Evolutionary conservation across 2,329 filamentous ascomycete genomes (phyloP).

Genomic region (Diaporthe citrichinensis): DNA sequence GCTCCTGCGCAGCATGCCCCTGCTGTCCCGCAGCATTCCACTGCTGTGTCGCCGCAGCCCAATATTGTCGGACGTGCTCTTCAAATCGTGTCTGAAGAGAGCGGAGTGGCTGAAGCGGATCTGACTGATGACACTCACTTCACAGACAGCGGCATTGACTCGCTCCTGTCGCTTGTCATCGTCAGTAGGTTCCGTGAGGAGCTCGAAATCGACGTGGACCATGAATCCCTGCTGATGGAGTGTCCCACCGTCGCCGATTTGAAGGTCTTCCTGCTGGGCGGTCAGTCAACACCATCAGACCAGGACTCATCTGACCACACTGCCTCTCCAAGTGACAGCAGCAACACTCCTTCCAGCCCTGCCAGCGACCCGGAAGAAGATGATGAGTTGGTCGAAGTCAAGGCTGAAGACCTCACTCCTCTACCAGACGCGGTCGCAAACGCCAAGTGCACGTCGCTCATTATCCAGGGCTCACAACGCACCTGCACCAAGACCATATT

Average conservation of each 20-base stretch:
- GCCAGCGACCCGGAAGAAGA: conserved; percentile 68
- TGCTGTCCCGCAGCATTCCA: neutral
- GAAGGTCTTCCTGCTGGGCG: conserved; percentile 56
- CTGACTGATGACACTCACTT: conserved; percentile 69
- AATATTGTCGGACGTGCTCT: conserved; percentile 56
- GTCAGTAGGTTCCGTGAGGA: conserved; percentile 70
- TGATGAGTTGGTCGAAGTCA: conserved; percentile 63
- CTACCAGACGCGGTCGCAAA: neutral
- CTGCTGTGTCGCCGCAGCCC: neutral
- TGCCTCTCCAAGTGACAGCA: conserved; percentile 12
- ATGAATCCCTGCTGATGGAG: conserved; percentile 67
- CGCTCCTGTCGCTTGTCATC: conserved; percentile 72
- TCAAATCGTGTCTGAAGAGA: conserved; percentile 69
- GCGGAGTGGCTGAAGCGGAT: conserved; percentile 67
- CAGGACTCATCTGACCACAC: conserved; percentile 53
- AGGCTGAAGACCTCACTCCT: conserved; percentile 56
- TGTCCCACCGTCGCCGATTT: conserved; percentile 69
- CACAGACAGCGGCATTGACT: conserved; percentile 72
- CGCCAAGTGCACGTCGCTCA: conserved; percentile 50
- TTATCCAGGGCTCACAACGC: conserved; percentile 65
- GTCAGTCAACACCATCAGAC: conserved; percentile 47
- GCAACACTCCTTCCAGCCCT: conserved; percentile 57
- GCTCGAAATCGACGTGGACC: conserved; percentile 67
- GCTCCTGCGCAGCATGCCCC: conserved; percentile 41
- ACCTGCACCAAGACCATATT: conserved; percentile 63